A percentile compares a stretch with the other conserved stretches of the same genome.
These are phyloP conservation scores for Dioszegia crocea DNA, from an alignment of 768 basidiomycete genomes.

Conservation along the genomic window DNA sequence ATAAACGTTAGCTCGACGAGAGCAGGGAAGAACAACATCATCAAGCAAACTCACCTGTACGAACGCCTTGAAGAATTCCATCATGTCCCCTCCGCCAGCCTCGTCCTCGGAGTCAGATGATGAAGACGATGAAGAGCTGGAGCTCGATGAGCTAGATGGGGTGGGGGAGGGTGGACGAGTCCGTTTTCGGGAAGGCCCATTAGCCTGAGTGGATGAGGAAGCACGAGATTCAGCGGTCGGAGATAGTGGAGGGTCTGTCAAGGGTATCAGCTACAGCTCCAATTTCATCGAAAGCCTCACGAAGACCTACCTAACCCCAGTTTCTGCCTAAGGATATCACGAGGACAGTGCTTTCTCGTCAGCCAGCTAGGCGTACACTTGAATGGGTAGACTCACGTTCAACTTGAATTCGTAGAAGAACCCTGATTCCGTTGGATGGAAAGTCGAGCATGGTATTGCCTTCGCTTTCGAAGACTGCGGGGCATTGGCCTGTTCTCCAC, in stretches of 20 bases:
- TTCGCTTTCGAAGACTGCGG: neutral
- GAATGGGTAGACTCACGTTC: neutral
- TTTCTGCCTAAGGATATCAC: neutral
- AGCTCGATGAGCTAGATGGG: neutral
- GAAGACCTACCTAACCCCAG: neutral
- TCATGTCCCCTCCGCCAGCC: neutral
- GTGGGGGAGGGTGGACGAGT: neutral
- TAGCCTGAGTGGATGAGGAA: neutral
- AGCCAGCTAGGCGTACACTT: neutral
- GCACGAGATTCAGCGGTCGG: too few relatives aligned
- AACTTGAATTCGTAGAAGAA: neutral
- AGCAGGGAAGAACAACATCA: too few relatives aligned
- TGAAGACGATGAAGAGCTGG: neutral
- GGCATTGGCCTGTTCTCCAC: neutral
- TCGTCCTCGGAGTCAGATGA: neutral
- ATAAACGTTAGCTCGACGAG: neutral
- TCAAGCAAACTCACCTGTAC: neutral
- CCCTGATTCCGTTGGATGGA: neutral
- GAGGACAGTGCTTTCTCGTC: neutral
- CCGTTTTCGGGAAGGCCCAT: neutral
- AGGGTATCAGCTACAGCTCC: too few relatives aligned
- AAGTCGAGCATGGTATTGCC: neutral
- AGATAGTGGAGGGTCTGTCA: too few relatives aligned
- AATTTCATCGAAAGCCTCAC: too few relatives aligned
- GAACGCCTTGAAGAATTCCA: neutral